These are phyloP conservation scores for Cladosporium phlei DNA, from an alignment of 2,329 filamentous ascomycete genomes.

Conservation along the genomic window DNA sequence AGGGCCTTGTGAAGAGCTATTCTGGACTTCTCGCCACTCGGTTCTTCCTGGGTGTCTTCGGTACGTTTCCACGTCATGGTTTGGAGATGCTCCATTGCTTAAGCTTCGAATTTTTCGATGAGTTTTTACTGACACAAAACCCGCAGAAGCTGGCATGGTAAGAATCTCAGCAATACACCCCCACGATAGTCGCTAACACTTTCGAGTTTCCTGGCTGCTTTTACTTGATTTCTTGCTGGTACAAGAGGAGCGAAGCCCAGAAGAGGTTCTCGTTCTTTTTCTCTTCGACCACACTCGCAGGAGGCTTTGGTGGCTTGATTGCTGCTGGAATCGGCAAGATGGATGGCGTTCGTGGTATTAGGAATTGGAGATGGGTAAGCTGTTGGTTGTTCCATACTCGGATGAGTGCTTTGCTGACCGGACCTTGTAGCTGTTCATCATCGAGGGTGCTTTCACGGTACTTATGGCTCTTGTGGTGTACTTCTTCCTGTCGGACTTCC, in stretches of 20 bases:
- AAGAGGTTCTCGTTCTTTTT: constrained; percentile 94
- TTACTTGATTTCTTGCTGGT: constrained; percentile 83
- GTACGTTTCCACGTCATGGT: too few relatives aligned
- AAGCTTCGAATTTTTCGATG: too few relatives aligned
- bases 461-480: constrained; percentile 40
- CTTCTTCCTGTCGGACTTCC: constrained; percentile 47
- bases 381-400: background rate
- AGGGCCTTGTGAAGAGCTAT: constrained; percentile 76
- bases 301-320: constrained; percentile 80
- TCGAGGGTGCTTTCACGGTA: constrained; percentile 51
- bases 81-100: too few relatives aligned
- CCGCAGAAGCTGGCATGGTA: constrained; percentile 40
- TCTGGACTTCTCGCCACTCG: constrained; percentile 68
- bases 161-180: too few relatives aligned
- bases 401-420: background rate
- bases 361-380: constrained; percentile 65
- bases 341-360: constrained; percentile 63
- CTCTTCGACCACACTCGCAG: constrained; percentile 70
- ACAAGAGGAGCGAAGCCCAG: constrained; percentile 79
- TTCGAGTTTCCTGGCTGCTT: constrained; percentile 66
- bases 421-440: constrained; percentile 59
- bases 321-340: constrained; percentile 88
- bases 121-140: background rate
- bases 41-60: constrained; percentile 72
- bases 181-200: too few relatives aligned